Conservation (phyloP, 768 basidiomycete genomes). For the Gymnopilus dilepis region DNA sequence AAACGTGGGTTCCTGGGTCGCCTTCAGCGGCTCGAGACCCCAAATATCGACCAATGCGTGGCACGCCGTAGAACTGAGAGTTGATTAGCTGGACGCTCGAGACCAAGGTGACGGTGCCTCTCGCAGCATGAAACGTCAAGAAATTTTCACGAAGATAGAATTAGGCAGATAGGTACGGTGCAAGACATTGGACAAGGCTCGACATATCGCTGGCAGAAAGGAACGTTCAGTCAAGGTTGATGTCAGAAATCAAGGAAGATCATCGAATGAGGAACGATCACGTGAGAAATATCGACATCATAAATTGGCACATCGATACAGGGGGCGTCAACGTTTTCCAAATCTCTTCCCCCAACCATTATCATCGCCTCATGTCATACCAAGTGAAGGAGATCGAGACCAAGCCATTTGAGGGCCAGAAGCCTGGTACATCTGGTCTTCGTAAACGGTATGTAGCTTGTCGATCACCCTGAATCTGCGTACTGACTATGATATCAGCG, state of each 20-base stretch:
- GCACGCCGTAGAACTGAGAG: neutral
- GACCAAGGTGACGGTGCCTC: neutral
- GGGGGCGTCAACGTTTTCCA: slow-evolving; percentile 15
- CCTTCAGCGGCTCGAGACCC: neutral
- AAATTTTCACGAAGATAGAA: neutral
- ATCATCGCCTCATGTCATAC: slow-evolving; percentile 43
- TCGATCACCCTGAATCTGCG: slow-evolving; percentile 13
- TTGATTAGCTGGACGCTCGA: neutral
- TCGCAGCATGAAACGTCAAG: neutral
- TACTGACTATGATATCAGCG: slow-evolving; percentile 53
- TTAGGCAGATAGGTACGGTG: neutral
- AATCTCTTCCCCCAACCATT: slow-evolving; percentile 15
- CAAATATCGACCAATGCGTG: neutral
- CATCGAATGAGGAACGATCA: slow-evolving; percentile 34
- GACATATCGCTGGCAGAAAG: neutral
- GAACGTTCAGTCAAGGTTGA: neutral
- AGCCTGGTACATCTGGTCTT: slow-evolving; percentile 97
- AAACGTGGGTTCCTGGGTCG: neutral
- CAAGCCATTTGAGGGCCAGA: slow-evolving; percentile 91
- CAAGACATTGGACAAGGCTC: neutral
- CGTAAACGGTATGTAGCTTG: slow-evolving; percentile 77
- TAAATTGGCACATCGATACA: slow-evolving; percentile 30
- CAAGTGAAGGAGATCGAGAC: slow-evolving; percentile 73
- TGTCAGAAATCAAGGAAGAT: slow-evolving; percentile 16
- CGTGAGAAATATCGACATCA: slow-evolving; percentile 37